phyloP scores from a whole-genome alignment of 495 filamentous ascomycete genomes.

The Aspergillus diversus region DNA sequence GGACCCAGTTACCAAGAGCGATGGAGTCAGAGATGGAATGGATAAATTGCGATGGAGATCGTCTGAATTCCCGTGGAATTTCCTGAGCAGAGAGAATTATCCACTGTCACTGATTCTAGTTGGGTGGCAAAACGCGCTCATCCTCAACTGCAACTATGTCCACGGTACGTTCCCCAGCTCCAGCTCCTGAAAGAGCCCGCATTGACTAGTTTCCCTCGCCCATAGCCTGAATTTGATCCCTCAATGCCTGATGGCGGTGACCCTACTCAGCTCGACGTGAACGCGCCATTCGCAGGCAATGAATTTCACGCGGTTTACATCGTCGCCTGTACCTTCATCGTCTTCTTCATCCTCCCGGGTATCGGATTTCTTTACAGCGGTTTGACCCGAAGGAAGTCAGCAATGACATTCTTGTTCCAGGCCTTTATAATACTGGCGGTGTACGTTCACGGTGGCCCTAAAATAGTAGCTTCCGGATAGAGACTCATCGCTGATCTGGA shows the following conservation, averaged over 20 bases:
- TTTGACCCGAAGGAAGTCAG: conserved; percentile 60
- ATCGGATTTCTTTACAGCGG: conserved; percentile 63
- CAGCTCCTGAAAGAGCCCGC: neutral
- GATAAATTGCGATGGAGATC: conserved; percentile 16
- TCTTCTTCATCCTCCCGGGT: conserved; percentile 64
- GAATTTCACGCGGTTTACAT: conserved; percentile 58
- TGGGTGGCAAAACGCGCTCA: neutral
- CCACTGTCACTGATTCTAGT: conserved; percentile 5
- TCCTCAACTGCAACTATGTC: conserved; percentile 10
- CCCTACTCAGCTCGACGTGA: conserved; percentile 50
- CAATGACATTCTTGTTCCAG: conserved; percentile 59
- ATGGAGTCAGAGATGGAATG: conserved; percentile 5
- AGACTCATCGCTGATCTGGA: neutral
- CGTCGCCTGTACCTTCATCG: conserved; percentile 53
- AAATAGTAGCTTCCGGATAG: neutral
- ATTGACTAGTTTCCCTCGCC: conserved; percentile 1
- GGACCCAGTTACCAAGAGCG: conserved; percentile 4
- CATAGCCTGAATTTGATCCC: conserved; percentile 44
- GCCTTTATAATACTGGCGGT: conserved; percentile 55
- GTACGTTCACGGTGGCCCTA: conserved; percentile 27
- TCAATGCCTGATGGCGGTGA: conserved; percentile 51
- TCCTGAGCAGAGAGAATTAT: neutral
- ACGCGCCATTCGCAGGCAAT: conserved; percentile 51
- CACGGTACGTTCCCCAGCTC: neutral
- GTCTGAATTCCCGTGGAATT: neutral